Conservation (phyloP, 2,329 filamentous ascomycete genomes). For the Setomelanomma holmii region DNA sequence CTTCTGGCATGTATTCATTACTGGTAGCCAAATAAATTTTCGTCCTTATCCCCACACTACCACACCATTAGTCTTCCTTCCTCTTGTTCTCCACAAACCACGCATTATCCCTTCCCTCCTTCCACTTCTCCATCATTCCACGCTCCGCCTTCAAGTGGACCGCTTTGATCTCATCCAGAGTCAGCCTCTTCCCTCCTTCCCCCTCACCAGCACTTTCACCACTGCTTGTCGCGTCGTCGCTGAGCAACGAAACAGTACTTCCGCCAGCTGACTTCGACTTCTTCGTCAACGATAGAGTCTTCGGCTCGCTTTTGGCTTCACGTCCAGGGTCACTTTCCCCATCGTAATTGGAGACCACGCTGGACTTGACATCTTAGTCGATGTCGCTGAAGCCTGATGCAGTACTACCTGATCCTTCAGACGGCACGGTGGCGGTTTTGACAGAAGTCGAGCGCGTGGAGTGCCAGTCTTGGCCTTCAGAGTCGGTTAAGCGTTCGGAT, state of each 20-base stretch:
- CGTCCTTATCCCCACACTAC: no score
- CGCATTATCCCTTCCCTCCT: neutral
- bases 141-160: neutral
- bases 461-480: neutral
- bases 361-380: neutral
- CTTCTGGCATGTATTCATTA: no score
- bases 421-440: neutral
- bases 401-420: neutral
- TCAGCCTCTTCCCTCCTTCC: neutral
- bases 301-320: neutral
- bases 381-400: neutral
- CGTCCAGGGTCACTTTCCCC: neutral
- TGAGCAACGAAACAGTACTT: neutral
- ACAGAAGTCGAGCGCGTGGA: neutral
- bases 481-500: neutral
- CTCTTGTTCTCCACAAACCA: neutral
- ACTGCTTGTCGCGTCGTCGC: neutral
- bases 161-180: neutral
- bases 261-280: neutral
- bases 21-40: no score
- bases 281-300: neutral
- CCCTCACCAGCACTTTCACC: neutral
- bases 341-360: no score
- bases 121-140: neutral
- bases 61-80: no score